Conservation (phyloP, 208 protist genomes). For the Novymonas esmeraldas region DNA sequence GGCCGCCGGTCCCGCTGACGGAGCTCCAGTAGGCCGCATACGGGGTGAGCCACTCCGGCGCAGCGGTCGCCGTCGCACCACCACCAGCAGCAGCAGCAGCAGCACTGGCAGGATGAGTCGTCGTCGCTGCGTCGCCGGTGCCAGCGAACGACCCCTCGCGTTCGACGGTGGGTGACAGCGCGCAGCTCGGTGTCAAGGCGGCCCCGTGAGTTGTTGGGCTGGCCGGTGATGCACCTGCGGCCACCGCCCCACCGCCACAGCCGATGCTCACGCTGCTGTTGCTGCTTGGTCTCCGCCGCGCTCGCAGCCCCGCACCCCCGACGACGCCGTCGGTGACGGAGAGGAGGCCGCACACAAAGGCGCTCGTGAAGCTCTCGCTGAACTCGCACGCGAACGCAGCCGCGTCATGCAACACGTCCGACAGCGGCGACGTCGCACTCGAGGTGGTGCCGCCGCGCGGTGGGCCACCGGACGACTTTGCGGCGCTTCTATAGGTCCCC, state of each 20-base stretch:
- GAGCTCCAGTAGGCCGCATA: constrained; percentile 22
- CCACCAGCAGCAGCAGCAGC: no score
- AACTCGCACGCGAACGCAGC: constrained; percentile 26
- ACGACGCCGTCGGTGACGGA: constrained; percentile 23
- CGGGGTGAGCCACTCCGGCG: constrained; percentile 24
- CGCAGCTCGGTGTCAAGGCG: background rate
- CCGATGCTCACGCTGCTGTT: background rate
- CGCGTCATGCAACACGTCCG: constrained; percentile 24
- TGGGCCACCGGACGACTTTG: background rate
- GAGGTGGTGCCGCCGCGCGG: background rate
- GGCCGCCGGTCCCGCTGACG: background rate
- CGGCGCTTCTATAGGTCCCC: background rate
- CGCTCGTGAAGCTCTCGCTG: constrained; percentile 55
- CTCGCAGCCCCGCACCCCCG: background rate
- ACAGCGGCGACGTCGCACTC: background rate
- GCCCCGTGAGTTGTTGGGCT: background rate
- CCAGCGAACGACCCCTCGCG: constrained; percentile 3
- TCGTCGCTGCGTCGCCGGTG: background rate
- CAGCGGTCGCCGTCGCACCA: background rate
- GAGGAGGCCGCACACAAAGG: constrained; percentile 51
- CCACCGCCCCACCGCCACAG: background rate
- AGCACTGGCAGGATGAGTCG: no score
- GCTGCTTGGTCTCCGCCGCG: background rate
- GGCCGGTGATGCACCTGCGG: background rate
- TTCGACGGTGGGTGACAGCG: background rate